phyloP scores from a whole-genome alignment of 352 stramenopile species.

The Pythium rishiriense region DNA sequence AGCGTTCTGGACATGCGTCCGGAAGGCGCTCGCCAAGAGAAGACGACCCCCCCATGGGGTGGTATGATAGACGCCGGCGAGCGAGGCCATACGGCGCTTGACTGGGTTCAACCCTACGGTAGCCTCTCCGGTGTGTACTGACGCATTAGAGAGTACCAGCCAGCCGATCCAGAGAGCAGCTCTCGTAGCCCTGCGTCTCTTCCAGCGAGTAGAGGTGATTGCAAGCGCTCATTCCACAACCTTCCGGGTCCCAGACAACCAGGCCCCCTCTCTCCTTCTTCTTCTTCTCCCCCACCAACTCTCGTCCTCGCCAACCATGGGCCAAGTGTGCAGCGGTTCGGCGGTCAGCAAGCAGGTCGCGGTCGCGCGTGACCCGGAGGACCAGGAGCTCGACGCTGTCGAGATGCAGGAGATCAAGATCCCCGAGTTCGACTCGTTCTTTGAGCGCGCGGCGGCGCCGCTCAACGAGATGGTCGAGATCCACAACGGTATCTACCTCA shows the following conservation, averaged over 20 bases:
- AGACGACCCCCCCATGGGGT: too few species aligned
- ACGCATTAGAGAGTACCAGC: neutral
- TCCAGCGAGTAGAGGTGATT: too few species aligned
- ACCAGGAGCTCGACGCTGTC: slow-evolving; percentile 28
- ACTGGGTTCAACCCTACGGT: neutral
- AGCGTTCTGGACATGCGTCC: neutral
- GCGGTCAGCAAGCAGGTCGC: slow-evolving; percentile 48
- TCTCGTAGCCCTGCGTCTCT: neutral
- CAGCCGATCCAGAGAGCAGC: neutral
- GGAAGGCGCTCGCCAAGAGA: neutral
- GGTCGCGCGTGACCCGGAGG: slow-evolving; percentile 24
- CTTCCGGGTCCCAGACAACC: slow-evolving; percentile 4
- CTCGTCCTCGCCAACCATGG: slow-evolving; percentile 44
- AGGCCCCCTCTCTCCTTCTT: neutral
- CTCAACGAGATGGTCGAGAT: slow-evolving; percentile 36
- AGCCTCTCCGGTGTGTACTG: too few species aligned
- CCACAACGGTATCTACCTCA: slow-evolving; percentile 54
- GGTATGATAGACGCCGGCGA: too few species aligned
- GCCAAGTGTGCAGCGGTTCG: slow-evolving; percentile 54
- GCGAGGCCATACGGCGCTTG: neutral
- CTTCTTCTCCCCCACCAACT: neutral
- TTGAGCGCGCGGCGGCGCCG: slow-evolving; percentile 27
- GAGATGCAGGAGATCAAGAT: slow-evolving; percentile 33
- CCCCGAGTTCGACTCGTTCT: slow-evolving; percentile 29
- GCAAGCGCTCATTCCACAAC: slow-evolving; percentile 19